Percentiles rank a stretch among this genome's conserved stretches.
phyloP scores from a whole-genome alignment of 441 rosid species.

The Raphanus hybrid region DNA sequence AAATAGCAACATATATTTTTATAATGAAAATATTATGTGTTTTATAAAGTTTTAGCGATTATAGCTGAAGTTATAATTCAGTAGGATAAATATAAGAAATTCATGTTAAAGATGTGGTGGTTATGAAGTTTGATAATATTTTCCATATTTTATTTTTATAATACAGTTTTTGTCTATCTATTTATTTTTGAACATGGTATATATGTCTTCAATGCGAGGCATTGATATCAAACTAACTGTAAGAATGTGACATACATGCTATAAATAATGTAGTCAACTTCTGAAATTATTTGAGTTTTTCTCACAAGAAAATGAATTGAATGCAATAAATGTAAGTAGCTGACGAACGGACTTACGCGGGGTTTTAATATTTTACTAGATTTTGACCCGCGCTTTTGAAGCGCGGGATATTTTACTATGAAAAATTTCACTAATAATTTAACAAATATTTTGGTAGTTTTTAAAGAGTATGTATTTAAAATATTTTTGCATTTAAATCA shows the following conservation, averaged over 20 bases:
- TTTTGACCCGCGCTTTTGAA: no score
- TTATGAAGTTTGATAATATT: not conserved
- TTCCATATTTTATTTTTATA: not conserved
- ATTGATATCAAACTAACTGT: slow-evolving; percentile 2
- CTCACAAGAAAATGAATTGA: not conserved
- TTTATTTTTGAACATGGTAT: not conserved
- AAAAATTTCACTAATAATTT: no score
- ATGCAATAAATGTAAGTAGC: slow-evolving; percentile 17
- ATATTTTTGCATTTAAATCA: no score
- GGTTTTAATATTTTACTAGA: slow-evolving; percentile 4
- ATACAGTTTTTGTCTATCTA: not conserved
- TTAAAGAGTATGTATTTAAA: no score
- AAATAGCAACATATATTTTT: not conserved
- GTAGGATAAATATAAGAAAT: not conserved
- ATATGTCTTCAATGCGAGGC: not conserved
- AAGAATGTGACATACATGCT: slow-evolving; percentile 34
- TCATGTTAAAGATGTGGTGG: not conserved
- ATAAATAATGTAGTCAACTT: slow-evolving; percentile 9
- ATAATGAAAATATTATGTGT: not conserved
- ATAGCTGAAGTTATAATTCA: not conserved
- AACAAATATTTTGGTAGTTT: no score
- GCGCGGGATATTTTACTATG: no score
- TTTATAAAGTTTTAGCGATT: not conserved
- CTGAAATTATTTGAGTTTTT: slow-evolving; percentile 8
- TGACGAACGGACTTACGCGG: slow-evolving; percentile 35